phyloP scores from a whole-genome alignment of 1,139 yeast species.

The Sporopachydermia cereana region DNA sequence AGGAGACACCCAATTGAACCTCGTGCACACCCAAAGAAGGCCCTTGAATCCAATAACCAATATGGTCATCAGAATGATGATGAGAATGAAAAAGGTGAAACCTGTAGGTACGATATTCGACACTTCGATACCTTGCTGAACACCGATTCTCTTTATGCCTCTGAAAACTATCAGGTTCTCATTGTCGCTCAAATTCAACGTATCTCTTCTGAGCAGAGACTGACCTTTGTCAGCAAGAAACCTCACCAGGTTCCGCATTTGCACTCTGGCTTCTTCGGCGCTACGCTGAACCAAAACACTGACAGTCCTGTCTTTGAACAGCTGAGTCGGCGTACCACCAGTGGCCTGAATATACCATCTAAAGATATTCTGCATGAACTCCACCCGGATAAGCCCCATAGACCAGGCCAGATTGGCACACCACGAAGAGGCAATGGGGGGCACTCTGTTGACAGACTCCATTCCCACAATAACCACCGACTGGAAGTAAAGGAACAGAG shows the following conservation, averaged over 20 bases:
- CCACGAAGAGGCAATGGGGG: slow-evolving; percentile 77
- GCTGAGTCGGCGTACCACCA: slow-evolving; percentile 60
- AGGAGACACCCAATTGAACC: slow-evolving; percentile 16
- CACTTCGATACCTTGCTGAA: slow-evolving; percentile 53
- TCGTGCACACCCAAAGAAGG: slow-evolving; percentile 33
- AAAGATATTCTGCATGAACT: slow-evolving; percentile 65
- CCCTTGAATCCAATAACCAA: slow-evolving; percentile 38
- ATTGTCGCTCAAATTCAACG: not conserved
- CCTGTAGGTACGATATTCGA: slow-evolving; percentile 69
- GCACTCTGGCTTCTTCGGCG: slow-evolving; percentile 19
- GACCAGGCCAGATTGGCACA: slow-evolving; percentile 77
- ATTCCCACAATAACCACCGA: slow-evolving; percentile 61
- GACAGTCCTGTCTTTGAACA: slow-evolving; percentile 42
- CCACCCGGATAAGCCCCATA: slow-evolving; percentile 61
- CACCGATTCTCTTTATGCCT: slow-evolving; percentile 69
- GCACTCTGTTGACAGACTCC: slow-evolving; percentile 62
- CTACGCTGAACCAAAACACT: slow-evolving; percentile 64
- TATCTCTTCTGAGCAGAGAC: not conserved
- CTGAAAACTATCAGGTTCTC: slow-evolving; percentile 43
- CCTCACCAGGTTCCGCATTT: not conserved
- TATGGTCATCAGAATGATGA: slow-evolving; percentile 51
- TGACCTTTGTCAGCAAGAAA: not conserved
- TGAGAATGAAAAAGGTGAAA: slow-evolving; percentile 57
- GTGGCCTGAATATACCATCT: slow-evolving; percentile 76
- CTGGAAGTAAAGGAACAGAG: slow-evolving; percentile 66